Percentiles rank a stretch among this genome's conserved stretches.
phyloP scores from a whole-genome alignment of 2,329 filamentous ascomycete genomes.

The Cordyceps fumosorosea region DNA sequence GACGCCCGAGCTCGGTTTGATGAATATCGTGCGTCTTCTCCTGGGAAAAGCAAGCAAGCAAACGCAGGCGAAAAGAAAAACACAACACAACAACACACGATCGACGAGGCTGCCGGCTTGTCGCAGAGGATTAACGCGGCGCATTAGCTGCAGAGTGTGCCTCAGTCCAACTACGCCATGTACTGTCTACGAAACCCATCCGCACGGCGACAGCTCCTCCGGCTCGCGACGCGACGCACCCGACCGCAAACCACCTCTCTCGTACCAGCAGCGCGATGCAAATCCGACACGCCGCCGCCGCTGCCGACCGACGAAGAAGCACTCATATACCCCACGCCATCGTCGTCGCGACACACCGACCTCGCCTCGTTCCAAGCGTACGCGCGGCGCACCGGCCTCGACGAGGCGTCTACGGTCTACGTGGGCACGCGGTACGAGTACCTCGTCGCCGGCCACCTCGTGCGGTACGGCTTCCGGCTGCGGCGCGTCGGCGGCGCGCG shows the following conservation, averaged over 20 bases:
- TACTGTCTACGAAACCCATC: not conserved
- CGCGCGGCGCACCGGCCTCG: constrained; percentile 49
- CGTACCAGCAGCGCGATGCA: not conserved
- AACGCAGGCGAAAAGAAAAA: not conserved
- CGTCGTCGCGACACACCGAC: constrained; percentile 51
- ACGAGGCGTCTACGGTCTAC: constrained; percentile 52
- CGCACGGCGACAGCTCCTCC: not conserved
- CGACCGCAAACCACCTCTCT: not conserved
- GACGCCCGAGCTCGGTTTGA: constrained; percentile 9
- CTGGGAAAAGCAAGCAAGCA: not conserved
- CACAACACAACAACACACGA: not conserved
- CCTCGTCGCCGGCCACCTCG: constrained; percentile 49
- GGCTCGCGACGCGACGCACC: not conserved
- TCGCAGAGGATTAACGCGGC: too few relatives aligned
- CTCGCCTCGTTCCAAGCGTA: constrained; percentile 60
- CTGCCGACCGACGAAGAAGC: not conserved
- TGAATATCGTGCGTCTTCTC: not conserved
- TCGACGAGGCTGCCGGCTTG: too few relatives aligned
- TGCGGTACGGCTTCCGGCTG: constrained; percentile 57
- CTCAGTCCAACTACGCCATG: not conserved
- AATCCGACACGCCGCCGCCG: not conserved
- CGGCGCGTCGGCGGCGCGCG: constrained; percentile 57
- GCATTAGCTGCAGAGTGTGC: too few relatives aligned
- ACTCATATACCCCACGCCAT: constrained; percentile 38
- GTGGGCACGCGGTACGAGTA: constrained; percentile 76